Percentiles rank a stretch among this genome's conserved stretches.
phyloP scores from a whole-genome alignment of 208 protist genomes.

The Blastocrithidia nonstop region DNA sequence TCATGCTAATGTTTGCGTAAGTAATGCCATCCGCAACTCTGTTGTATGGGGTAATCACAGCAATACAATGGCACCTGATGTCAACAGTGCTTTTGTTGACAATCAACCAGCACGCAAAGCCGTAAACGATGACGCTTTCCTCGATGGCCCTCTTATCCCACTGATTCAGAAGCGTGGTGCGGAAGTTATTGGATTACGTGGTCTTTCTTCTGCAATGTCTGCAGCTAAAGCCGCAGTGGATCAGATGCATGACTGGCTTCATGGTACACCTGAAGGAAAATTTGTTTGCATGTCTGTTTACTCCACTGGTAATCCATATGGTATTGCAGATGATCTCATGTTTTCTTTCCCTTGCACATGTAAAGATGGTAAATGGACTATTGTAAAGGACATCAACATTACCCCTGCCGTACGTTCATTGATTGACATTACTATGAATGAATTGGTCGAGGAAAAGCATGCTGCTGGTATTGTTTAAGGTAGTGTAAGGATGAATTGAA shows the following conservation, averaged over 20 bases:
- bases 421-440: conserved; percentile 15
- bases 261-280: conserved; percentile 31
- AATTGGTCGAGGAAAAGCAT: conserved; percentile 46
- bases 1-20: conserved; percentile 36
- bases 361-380: conserved; percentile 62
- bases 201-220: conserved; percentile 86
- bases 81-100: conserved; percentile 55
- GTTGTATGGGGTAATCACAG: conserved; percentile 96
- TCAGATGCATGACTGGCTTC: conserved; percentile 58
- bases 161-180: conserved; percentile 85
- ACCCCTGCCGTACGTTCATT: conserved; percentile 11
- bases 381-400: conserved; percentile 45
- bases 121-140: conserved; percentile 56
- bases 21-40: conserved; percentile 78
- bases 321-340: conserved; percentile 77
- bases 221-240: conserved; percentile 73
- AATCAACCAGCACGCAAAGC: conserved; percentile 21
- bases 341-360: conserved; percentile 91
- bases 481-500: not conserved
- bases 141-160: conserved; percentile 66
- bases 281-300: conserved; percentile 89
- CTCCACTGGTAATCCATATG: conserved; percentile 84
- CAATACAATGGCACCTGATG: conserved; percentile 86
- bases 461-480: conserved; percentile 7
- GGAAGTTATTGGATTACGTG: conserved; percentile 80